Conservation (phyloP, 768 basidiomycete genomes). For the Lactarius hatsudake region DNA sequence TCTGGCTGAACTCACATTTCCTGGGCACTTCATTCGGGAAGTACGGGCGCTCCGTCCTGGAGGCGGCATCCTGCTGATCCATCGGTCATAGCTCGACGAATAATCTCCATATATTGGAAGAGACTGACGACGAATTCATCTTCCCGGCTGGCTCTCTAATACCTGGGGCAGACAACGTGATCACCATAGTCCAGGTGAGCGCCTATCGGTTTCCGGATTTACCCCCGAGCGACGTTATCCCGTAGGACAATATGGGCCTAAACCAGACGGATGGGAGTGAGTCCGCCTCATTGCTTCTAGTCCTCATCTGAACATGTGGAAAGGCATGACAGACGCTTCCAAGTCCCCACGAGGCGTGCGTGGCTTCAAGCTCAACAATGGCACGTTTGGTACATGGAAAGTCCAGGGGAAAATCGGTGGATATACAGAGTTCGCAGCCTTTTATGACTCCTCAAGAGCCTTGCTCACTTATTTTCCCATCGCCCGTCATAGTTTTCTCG, state of each 20-base stretch:
- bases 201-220: background rate
- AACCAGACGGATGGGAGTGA: constrained; percentile 46
- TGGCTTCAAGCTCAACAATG: constrained; percentile 64
- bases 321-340: constrained; percentile 48
- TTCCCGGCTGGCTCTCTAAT: constrained; percentile 58
- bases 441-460: background rate
- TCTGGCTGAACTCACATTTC: constrained; percentile 76
- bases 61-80: constrained; percentile 1
- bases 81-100: constrained; percentile 56
- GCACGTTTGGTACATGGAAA: constrained; percentile 44
- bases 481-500: constrained; percentile 56
- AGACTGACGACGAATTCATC: constrained; percentile 63
- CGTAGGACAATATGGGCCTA: constrained; percentile 76
- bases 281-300: constrained; percentile 39
- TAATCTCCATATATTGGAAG: constrained; percentile 55
- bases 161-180: constrained; percentile 61
- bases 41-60: constrained; percentile 37
- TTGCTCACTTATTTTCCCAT: background rate
- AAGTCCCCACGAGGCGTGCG: constrained; percentile 78
- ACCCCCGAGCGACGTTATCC: background rate
- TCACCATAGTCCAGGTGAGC: constrained; percentile 70
- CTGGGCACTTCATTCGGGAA: constrained; percentile 72
- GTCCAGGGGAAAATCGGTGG: constrained; percentile 48
- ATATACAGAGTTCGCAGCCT: constrained; percentile 36
- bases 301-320: background rate